These are phyloP conservation scores for Kernera saxatilis DNA, from an alignment of 345 rosid genomes.

Conservation along the genomic window DNA sequence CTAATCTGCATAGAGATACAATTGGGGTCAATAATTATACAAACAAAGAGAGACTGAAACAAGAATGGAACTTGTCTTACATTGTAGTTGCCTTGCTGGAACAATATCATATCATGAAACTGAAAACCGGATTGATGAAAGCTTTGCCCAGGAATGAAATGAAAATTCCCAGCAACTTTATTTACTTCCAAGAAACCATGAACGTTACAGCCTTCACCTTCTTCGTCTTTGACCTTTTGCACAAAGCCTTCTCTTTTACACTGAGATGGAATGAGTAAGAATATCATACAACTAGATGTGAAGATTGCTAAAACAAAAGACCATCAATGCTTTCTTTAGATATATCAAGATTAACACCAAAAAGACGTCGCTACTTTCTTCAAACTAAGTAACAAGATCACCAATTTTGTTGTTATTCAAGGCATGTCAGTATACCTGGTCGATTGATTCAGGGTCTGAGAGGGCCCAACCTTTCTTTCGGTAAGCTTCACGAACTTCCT, in stretches of 20 bases:
- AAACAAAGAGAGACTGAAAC: not conserved
- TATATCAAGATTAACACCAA: not conserved
- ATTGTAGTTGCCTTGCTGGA: conserved; percentile 68
- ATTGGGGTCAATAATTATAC: no score
- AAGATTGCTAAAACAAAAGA: not conserved
- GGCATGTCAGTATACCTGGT: conserved; percentile 46
- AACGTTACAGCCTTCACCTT: conserved; percentile 87
- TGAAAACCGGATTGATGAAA: conserved; percentile 71
- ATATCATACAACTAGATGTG: not conserved
- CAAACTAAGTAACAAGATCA: not conserved
- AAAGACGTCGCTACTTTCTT: not conserved
- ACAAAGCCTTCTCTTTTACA: conserved; percentile 89
- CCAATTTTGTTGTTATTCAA: not conserved
- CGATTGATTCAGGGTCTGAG: conserved; percentile 62
- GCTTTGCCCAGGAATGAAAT: conserved; percentile 77
- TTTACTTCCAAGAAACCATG: conserved; percentile 82
- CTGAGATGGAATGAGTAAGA: conserved; percentile 31
- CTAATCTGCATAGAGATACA: conserved; percentile 47
- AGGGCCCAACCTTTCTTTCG: conserved; percentile 81
- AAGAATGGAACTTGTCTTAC: conserved; percentile 38
- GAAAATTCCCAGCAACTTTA: conserved; percentile 89
- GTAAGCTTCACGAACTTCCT: conserved; percentile 91
- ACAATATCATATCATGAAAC: conserved; percentile 57
- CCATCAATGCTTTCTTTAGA: not conserved
- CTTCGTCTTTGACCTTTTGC: conserved; percentile 74